phyloP scores from a whole-genome alignment of 2,329 filamentous ascomycete genomes.

The Emericellopsis cladophorae region DNA sequence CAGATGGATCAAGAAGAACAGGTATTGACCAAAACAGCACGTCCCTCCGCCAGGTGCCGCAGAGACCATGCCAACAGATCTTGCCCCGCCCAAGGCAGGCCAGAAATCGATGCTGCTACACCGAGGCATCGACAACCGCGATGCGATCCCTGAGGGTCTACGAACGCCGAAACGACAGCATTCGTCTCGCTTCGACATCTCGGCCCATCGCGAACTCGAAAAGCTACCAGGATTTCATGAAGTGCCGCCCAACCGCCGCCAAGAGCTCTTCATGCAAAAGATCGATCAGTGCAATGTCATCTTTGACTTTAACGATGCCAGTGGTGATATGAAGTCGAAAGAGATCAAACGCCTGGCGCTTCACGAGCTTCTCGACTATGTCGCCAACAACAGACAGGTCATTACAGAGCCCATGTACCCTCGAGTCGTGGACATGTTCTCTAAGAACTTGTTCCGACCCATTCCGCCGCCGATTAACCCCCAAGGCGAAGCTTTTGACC shows the following conservation, averaged over 20 bases:
- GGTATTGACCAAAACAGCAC: conserved; percentile 37
- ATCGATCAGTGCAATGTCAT: conserved; percentile 99
- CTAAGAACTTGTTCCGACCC: conserved; percentile 94
- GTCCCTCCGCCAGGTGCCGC: conserved; percentile 83
- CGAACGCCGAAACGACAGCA: conserved; percentile 94
- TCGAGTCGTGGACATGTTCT: conserved; percentile 96
- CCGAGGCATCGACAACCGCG: conserved; percentile 77
- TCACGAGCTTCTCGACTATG: conserved; percentile 93
- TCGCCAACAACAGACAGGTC: conserved; percentile 95
- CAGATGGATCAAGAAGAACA: no score
- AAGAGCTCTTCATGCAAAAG: conserved; percentile 99
- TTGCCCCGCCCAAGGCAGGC: conserved; percentile 84
- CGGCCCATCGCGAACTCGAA: conserved; percentile 88
- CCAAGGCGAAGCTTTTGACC: conserved; percentile 95
- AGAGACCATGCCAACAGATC: conserved; percentile 96
- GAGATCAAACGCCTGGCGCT: conserved; percentile 96
- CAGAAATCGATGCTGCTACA: conserved; percentile 76
- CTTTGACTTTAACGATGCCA: conserved; percentile 98
- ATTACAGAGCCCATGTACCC: conserved; percentile 99
- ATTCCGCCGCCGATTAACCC: conserved; percentile 96
- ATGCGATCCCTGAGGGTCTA: conserved; percentile 80
- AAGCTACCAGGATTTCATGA: conserved; percentile 97
- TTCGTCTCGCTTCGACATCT: conserved; percentile 95
- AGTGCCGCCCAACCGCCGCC: conserved; percentile 83
- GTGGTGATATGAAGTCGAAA: conserved; percentile 98